Percentiles rank a stretch among this genome's conserved stretches.
These are phyloP conservation scores for Aspergillus quadricinctus DNA, from an alignment of 2,329 filamentous ascomycete species.

Conservation along the genomic window DNA sequence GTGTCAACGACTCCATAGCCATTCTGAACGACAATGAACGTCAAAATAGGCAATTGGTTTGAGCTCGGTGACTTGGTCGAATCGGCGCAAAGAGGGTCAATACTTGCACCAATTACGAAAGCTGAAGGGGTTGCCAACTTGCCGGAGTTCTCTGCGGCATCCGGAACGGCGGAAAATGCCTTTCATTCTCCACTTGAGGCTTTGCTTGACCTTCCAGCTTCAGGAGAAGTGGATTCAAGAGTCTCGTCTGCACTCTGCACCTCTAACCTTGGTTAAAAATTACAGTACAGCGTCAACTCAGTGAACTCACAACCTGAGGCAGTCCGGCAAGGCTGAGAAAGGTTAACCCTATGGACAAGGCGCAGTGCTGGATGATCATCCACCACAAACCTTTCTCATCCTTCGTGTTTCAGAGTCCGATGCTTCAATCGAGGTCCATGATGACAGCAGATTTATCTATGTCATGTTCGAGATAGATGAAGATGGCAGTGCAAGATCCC, in stretches of 20 bases:
- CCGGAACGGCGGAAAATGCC: too few species aligned
- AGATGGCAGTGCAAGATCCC: background rate
- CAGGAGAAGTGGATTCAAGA: background rate
- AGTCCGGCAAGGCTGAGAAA: background rate
- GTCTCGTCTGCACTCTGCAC: background rate
- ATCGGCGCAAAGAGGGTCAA: too few species aligned
- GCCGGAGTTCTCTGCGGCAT: background rate
- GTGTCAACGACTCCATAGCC: too few species aligned
- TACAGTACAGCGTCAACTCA: background rate
- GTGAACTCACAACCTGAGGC: background rate
- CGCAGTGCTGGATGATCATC: background rate
- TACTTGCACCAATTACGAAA: background rate
- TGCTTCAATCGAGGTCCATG: background rate
- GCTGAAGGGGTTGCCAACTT: background rate
- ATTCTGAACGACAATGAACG: background rate
- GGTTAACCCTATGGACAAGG: background rate
- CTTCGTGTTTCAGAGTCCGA: background rate
- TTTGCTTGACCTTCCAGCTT: background rate
- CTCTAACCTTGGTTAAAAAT: background rate
- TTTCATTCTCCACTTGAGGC: background rate
- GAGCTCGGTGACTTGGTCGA: background rate
- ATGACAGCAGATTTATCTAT: background rate
- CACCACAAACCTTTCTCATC: background rate
- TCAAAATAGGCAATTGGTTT: background rate
- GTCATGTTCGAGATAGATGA: background rate